phyloP scores from a whole-genome alignment of 805 yeast species.

The Sugiyamaella qingdaonensis region DNA sequence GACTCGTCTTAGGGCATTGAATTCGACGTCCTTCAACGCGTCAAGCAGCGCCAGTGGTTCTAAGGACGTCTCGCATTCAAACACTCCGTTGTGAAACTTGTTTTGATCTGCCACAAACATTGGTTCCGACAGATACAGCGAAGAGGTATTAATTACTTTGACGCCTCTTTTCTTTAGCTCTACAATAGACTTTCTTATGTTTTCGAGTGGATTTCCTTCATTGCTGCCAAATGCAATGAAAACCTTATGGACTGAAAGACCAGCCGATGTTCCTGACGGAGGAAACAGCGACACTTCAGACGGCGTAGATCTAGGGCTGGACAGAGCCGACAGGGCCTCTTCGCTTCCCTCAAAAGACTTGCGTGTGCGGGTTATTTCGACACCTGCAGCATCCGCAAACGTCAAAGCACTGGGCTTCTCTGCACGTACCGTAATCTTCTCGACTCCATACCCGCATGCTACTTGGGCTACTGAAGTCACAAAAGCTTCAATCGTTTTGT shows the following conservation, averaged over 20 bases:
- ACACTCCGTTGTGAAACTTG: constrained; percentile 78
- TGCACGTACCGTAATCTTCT: constrained; percentile 53
- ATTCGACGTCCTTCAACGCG: constrained; percentile 72
- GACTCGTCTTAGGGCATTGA: constrained; percentile 60
- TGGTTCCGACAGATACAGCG: constrained; percentile 83
- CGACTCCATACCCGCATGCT: constrained; percentile 42
- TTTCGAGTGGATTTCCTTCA: constrained; percentile 62
- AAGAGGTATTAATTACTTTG: constrained; percentile 57
- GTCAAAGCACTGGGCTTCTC: constrained; percentile 87
- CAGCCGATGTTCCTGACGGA: constrained; percentile 15
- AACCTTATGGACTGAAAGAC: constrained; percentile 43
- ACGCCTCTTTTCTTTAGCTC: constrained; percentile 43
- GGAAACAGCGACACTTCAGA: constrained; percentile 21
- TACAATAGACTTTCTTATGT: constrained; percentile 54
- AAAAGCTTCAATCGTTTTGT: constrained; percentile 90
- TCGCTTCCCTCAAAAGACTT: constrained; percentile 35
- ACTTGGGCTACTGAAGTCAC: constrained; percentile 67
- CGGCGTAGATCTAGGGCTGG: not conserved
- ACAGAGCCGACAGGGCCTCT: constrained; percentile 1
- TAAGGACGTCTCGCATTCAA: constrained; percentile 57
- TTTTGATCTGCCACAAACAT: constrained; percentile 84
- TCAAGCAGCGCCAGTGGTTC: constrained; percentile 61
- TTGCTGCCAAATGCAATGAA: constrained; percentile 90
- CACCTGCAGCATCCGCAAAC: constrained; percentile 87
- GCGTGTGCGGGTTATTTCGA: constrained; percentile 53